Conservation (phyloP, 2,329 filamentous ascomycete genomes). For the Macrophomina pseudophaseolina region DNA sequence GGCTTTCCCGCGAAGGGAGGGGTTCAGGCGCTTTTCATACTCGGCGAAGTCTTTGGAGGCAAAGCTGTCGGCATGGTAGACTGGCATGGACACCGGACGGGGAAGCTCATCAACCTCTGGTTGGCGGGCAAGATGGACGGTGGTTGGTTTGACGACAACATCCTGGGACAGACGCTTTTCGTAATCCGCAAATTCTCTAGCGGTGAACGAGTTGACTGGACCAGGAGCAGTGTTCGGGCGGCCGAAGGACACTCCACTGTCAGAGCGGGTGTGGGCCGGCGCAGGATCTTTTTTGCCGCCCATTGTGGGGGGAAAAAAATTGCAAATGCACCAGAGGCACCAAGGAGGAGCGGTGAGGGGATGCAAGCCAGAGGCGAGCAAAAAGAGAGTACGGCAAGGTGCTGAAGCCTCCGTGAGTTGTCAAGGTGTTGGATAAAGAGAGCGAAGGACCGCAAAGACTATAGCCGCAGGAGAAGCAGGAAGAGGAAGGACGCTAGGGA, state of each 20-base stretch:
- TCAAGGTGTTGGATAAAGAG: not conserved
- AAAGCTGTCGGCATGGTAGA: not conserved
- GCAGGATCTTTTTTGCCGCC: not conserved
- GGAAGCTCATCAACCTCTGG: not conserved
- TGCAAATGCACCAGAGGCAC: not conserved
- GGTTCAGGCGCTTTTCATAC: conserved; percentile 19
- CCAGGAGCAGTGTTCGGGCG: not conserved
- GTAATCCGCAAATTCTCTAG: conserved; percentile 16
- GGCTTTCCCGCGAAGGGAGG: not conserved
- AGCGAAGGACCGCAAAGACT: not conserved
- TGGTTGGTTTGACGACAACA: not conserved
- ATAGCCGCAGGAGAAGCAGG: not conserved
- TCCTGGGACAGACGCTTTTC: conserved; percentile 20
- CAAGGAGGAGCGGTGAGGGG: not conserved
- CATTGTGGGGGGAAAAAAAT: too few relatives aligned
- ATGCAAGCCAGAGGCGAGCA: not conserved
- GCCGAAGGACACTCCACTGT: not conserved
- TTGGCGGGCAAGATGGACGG: not conserved
- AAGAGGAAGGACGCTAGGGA: not conserved
- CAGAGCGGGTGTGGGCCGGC: not conserved
- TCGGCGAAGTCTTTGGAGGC: conserved; percentile 16
- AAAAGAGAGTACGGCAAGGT: not conserved
- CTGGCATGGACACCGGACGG: conserved; percentile 1
- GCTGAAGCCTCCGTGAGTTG: too few relatives aligned
- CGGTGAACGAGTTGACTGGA: conserved; percentile 12